Conservation (phyloP, 1,139 yeast genomes). For the Diutina rugosa region DNA sequence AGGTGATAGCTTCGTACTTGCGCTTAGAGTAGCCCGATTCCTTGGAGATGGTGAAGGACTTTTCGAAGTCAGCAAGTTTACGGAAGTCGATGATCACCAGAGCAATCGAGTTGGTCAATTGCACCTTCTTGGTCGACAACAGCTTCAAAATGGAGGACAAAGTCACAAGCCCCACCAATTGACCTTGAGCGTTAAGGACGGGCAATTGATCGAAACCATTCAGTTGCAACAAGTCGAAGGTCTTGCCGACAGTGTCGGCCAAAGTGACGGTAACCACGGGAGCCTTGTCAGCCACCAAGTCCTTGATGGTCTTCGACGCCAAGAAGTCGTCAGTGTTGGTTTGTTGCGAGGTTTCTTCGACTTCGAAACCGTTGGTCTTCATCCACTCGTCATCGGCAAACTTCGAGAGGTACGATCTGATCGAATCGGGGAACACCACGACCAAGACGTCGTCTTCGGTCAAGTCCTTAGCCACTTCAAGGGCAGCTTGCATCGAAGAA, state of each 20-base stretch:
- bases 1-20: slow-evolving; percentile 56
- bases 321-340: slow-evolving; percentile 40
- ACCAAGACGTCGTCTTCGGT: slow-evolving; percentile 68
- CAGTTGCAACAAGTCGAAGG: slow-evolving; percentile 57
- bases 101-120: slow-evolving; percentile 47
- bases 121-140: slow-evolving; percentile 50
- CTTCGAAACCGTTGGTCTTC: slow-evolving; percentile 60
- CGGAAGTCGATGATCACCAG: slow-evolving; percentile 55
- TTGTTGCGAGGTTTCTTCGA: slow-evolving; percentile 33
- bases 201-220: slow-evolving; percentile 85
- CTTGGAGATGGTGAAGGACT: slow-evolving; percentile 51
- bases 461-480: slow-evolving; percentile 56
- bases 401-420: slow-evolving; percentile 78
- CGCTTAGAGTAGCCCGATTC: slow-evolving; percentile 50
- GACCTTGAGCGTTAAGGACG: slow-evolving; percentile 47
- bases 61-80: slow-evolving; percentile 56
- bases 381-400: slow-evolving; percentile 92
- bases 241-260: slow-evolving; percentile 49
- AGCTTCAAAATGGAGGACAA: slow-evolving; percentile 61
- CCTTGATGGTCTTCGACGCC: slow-evolving; percentile 40
- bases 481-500: slow-evolving; percentile 71
- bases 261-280: slow-evolving; percentile 71
- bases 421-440: slow-evolving; percentile 77
- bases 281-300: slow-evolving; percentile 50
- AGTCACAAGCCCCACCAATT: slow-evolving; percentile 67